These are phyloP conservation scores for Harringtonia aguacate DNA, from an alignment of 2,329 filamentous ascomycete genomes.

Conservation along the genomic window DNA sequence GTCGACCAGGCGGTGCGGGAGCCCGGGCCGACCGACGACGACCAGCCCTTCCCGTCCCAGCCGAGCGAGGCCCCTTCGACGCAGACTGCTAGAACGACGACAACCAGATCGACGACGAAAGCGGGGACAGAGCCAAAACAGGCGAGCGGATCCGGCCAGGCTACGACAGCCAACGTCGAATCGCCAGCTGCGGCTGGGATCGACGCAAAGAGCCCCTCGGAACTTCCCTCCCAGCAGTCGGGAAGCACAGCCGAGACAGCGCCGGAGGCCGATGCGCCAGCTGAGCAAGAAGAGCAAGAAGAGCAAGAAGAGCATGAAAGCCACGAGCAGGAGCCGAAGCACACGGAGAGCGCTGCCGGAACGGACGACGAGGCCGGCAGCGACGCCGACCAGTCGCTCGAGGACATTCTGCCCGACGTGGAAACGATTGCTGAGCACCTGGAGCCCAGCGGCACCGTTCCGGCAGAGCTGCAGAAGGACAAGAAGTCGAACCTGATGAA, in stretches of 20 bases:
- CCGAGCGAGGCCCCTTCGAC: constrained; percentile 15
- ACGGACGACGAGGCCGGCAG: constrained; percentile 60
- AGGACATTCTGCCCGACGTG: constrained; percentile 56
- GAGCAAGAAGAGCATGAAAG: background rate
- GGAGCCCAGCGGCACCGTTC: constrained; percentile 48
- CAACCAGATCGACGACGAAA: too few species aligned
- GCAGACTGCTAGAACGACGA: background rate
- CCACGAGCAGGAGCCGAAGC: constrained; percentile 25
- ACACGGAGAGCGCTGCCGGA: constrained; percentile 44
- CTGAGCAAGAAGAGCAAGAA: background rate
- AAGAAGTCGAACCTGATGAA: constrained; percentile 91
- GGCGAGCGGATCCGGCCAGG: too few species aligned
- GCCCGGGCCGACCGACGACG: constrained; percentile 55
- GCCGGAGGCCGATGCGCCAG: background rate
- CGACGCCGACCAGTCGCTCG: constrained; percentile 61
- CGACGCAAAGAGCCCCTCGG: background rate
- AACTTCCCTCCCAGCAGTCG: constrained; percentile 18
- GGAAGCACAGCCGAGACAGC: background rate
- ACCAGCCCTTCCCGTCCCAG: constrained; percentile 28
- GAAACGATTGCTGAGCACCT: constrained; percentile 53
- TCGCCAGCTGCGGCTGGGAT: background rate
- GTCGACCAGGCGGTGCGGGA: constrained; percentile 89
- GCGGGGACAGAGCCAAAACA: too few species aligned
- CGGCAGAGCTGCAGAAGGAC: constrained; percentile 75
- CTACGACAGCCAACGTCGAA: too few species aligned